Conservation (phyloP, 495 filamentous ascomycete species). For the Trichoderma orchidacearum region DNA sequence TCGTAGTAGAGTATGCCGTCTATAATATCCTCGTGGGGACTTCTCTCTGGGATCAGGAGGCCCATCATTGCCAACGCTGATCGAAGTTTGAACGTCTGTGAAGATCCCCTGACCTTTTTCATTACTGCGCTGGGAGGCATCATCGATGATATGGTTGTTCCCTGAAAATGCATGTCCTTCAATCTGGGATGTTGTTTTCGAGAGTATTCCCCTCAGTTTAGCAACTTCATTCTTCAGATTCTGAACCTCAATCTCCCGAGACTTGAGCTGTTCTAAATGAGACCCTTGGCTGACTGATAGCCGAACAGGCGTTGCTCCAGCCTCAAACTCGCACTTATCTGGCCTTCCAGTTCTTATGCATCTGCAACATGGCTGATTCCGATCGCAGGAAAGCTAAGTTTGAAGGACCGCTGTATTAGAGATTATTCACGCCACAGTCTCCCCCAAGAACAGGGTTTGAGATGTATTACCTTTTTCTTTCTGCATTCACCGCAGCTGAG, state of each 20-base stretch:
- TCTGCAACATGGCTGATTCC: conserved; percentile 11
- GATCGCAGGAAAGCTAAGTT: conserved; percentile 12
- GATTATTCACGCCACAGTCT: too few relatives aligned
- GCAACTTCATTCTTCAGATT: background rate
- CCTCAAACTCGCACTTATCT: conserved; percentile 10
- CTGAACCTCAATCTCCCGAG: conserved; percentile 5
- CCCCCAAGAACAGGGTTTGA: too few relatives aligned
- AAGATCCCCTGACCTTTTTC: background rate
- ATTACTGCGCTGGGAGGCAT: background rate
- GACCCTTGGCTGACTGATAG: background rate
- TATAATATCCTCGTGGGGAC: conserved; percentile 8
- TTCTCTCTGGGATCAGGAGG: conserved; percentile 8
- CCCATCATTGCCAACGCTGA: background rate
- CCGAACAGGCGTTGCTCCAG: background rate
- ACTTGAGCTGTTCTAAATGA: background rate
- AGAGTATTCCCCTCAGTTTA: conserved; percentile 6
- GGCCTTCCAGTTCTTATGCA: conserved; percentile 10
- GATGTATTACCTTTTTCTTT: conserved; percentile 10
- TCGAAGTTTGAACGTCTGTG: background rate
- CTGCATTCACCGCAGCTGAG: conserved; percentile 14
- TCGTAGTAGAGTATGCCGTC: conserved; percentile 10
- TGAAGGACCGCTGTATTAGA: too few relatives aligned
- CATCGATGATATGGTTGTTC: background rate
- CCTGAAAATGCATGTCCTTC: background rate
- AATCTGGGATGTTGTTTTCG: background rate